Conservation (phyloP, 225 moss, liverwort and hornwort genomes). For the Asterella californica region DNA sequence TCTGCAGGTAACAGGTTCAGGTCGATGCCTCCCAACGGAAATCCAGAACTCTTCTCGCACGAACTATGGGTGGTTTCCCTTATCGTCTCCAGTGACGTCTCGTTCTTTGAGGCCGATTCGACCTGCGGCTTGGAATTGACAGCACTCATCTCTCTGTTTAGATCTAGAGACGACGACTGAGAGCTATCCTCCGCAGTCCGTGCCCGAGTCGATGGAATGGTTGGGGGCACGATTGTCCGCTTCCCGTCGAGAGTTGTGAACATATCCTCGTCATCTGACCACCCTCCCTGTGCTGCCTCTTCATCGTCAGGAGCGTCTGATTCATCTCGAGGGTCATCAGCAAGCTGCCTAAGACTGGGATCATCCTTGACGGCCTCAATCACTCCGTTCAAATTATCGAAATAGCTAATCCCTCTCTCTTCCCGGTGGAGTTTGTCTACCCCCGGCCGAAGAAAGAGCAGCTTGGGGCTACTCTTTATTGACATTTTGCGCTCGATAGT, state of each 20-base stretch:
- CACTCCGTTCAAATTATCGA: conserved; percentile 47
- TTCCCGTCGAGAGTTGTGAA: conserved; percentile 41
- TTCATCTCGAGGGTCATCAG: conserved; percentile 24
- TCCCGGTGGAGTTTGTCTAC: conserved; percentile 30
- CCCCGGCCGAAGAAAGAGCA: conserved; percentile 43
- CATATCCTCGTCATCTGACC: conserved; percentile 49
- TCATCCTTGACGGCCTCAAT: conserved; percentile 44
- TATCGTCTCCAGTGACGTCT: not conserved
- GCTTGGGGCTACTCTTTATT: conserved; percentile 12
- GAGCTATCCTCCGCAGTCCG: conserved; percentile 35
- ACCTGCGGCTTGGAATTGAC: conserved; percentile 28
- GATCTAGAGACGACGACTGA: conserved; percentile 40
- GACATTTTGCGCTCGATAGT: conserved; percentile 32
- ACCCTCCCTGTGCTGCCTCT: conserved; percentile 21
- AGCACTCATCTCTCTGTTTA: conserved; percentile 36
- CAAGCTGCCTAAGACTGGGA: conserved; percentile 28
- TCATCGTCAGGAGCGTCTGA: conserved; percentile 30
- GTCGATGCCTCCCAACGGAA: conserved; percentile 34
- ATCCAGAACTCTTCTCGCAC: conserved; percentile 20
- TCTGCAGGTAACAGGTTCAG: conserved; percentile 39
- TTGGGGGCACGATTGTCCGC: conserved; percentile 23
- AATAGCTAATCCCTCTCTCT: conserved; percentile 44
- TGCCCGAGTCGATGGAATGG: conserved; percentile 16
- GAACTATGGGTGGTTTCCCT: not conserved
- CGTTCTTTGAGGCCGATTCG: not conserved